Evolutionary conservation across 2,329 filamentous ascomycete genomes (phyloP), one percentile per base, ranked within the genome.

Genomic region (Capronia americana): DNA sequence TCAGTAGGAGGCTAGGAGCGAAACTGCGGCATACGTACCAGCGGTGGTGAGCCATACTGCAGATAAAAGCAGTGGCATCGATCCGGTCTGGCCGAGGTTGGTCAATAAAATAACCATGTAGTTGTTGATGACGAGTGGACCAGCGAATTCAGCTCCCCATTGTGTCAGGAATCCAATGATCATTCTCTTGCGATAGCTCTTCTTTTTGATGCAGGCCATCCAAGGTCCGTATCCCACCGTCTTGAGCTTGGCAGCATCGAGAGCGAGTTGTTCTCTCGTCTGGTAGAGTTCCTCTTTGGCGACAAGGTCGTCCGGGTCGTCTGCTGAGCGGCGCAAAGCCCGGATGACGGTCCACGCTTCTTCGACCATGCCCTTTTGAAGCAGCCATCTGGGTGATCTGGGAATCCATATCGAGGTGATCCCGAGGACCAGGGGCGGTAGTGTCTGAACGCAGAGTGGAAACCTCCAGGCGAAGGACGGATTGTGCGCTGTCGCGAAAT

Each of bases 71-170:
- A 83, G 72, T 5, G 81, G 80, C 76, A 79, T 77, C 63, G 75
- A 77, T 44, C 74, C 75, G 51, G 66, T 71, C 61, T 77, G 72
- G 32, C 75, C 81, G 7, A 83, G 75, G 34, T 69, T 69, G 48
- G 75, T 70, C 71, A 77, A 78, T 60, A 80, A 73, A 48, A 80
- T 73, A 60, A 78, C 79, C 4, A 77, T 78, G 65, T 83, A 83
- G 63, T 80, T 80, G 63, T 80, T 70, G 62, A 85, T 84, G 17
- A 85, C 81, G 0, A 85, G 75, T 11, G 82, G 81, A 0, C 83
- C 83, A n/a, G 79, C 81, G 70, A 84, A 85, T 61, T 85, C 82
- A 1, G 83, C 82, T 24, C 82, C 83, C 81, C 82, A 85, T 69
- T 84, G 83, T 0, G 82, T 85, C 41, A 85, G 73, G 66, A 85